Evolutionary conservation across 1,139 yeast genomes (phyloP), one percentile per base, ranked within the genome.

Genomic region (Yamadazyma sp.): DNA sequence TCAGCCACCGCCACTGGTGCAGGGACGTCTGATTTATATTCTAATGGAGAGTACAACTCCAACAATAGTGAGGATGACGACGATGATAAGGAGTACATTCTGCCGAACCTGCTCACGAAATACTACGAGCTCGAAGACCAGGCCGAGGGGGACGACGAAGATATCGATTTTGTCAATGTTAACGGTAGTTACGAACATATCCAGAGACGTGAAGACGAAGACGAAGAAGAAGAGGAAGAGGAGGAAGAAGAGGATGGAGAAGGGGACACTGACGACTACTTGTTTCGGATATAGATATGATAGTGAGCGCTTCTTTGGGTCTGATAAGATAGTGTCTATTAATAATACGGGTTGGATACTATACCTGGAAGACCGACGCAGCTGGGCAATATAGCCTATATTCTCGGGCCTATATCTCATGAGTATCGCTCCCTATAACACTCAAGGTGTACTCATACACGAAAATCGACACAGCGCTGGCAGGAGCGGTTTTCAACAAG

Each of bases 391-490:
- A 20, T 20, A 20, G 24, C 5, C 11, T 26, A 28, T 22, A 16
- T 25, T n/a, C n/a, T n/a, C n/a, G n/a, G n/a, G n/a, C n/a, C n/a
- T n/a, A n/a, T n/a, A 6, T 29, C 25, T 31, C 16, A 32, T 30
- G 16, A 26, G 29, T 22, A 28, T n/a, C 27, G 33, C n/a, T 35
- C 9, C 16, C 27, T n/a, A 47, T 36, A 18, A 36, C 10, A 28
- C 41, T 43, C 16, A 49, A 38, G 2, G 64, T 43, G 41, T 64
- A 63, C 53, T 88, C 95, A 58, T 84, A 88, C 16, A 80, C 69
- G 69, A 82, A 83, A 40, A 88, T 66, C n/a, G 91, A 79, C 4
- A 87, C 64, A 0, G 91, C 92, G 32, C 89, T 83, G 0, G 94
- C 80, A 0, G 96, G 96, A 0, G 92, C 92, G 15, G 87, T 80